These are phyloP conservation scores for Iris macrosiphon DNA, from an alignment of 106 monocot genomes.

Conservation along the genomic window DNA sequence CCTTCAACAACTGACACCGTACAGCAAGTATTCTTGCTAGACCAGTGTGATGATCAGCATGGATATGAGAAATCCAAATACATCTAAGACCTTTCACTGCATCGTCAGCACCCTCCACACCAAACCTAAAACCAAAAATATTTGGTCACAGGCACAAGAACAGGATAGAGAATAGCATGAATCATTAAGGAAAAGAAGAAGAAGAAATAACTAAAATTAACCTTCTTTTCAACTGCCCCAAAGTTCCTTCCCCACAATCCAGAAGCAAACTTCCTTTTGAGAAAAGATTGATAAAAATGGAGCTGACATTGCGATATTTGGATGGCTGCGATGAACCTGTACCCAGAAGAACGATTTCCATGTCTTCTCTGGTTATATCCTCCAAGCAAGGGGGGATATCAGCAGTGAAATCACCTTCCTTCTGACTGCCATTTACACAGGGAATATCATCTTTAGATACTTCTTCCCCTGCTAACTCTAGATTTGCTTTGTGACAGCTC, in stretches of 20 bases:
- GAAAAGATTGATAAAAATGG: conserved; percentile 80
- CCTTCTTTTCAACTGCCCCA: conserved; percentile 88
- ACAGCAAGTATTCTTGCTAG: conserved; percentile 58
- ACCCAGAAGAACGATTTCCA: conserved; percentile 85
- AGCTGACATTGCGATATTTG: conserved; percentile 89
- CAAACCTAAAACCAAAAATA: conserved; percentile 55
- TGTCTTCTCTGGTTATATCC: conserved; percentile 77
- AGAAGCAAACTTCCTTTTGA: conserved; percentile 72
- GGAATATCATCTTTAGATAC: conserved; percentile 28
- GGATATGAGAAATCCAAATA: conserved; percentile 98
- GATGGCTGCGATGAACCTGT: conserved; percentile 93
- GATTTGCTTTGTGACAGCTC: conserved; percentile 3
- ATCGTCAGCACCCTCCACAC: conserved; percentile 78
- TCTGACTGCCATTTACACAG: conserved; percentile 10
- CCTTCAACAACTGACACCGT: conserved; percentile 53
- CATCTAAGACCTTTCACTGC: conserved; percentile 58
- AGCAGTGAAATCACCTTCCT: conserved; percentile 10
- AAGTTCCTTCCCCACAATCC: conserved; percentile 92
- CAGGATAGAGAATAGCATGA: not conserved
- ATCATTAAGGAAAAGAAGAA: not conserved
- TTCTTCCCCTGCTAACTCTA: too few relatives aligned
- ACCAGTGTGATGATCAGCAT: conserved; percentile 97
- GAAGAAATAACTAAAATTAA: conserved; percentile 32
- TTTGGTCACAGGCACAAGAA: too few relatives aligned
- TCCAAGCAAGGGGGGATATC: conserved; percentile 77